A percentile compares a stretch with the other conserved stretches of the same genome.
Conservation (phyloP, 129 eudicot species). For the Rutidosis leptorrhynchoides region DNA sequence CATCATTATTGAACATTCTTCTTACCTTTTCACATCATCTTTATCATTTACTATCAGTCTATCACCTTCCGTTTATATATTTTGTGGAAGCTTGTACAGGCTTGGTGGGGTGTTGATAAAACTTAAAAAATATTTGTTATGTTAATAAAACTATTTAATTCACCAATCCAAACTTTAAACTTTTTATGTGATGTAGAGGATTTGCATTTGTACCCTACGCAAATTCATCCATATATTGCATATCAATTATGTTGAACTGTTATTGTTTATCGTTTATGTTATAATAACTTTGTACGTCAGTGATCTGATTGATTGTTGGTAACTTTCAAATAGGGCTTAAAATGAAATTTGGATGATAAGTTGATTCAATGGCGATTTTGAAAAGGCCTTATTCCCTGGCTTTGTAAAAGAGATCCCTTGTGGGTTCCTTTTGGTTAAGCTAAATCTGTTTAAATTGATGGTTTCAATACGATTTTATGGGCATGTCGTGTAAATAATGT, state of each 20-base stretch:
- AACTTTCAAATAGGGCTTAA: not conserved
- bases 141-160: not conserved
- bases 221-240: not conserved
- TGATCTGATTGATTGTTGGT: not conserved
- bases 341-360: not conserved
- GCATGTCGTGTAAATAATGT: too few species aligned
- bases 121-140: not conserved
- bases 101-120: not conserved
- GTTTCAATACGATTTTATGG: too few species aligned
- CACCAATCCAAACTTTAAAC: not conserved
- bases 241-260: not conserved
- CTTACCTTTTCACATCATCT: not conserved
- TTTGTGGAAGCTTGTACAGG: constrained; percentile 2
- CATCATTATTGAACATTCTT: too few species aligned
- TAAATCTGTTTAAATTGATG: too few species aligned
- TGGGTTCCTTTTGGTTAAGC: too few species aligned
- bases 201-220: not conserved
- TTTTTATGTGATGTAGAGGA: not conserved
- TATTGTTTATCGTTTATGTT: not conserved
- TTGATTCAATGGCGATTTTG: not conserved
- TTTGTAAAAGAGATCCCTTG: too few species aligned
- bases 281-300: not conserved
- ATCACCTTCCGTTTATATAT: not conserved
- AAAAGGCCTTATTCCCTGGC: too few species aligned
- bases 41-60: not conserved